phyloP scores from a whole-genome alignment of 768 basidiomycete genomes.

The Hortiboletus campestris region DNA sequence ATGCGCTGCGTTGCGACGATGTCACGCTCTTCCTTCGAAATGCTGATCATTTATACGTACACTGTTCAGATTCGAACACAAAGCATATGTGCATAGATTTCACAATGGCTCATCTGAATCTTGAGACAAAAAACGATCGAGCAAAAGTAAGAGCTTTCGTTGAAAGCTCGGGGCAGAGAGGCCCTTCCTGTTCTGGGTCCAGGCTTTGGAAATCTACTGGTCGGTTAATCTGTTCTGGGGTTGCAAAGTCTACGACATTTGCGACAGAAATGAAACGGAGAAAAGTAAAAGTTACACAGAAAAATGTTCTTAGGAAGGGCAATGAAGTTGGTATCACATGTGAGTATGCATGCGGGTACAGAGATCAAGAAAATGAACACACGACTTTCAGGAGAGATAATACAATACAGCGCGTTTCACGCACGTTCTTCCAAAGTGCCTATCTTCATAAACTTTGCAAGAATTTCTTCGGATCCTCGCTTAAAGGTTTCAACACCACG shows the following conservation, averaged over 20 bases:
- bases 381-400: not conserved
- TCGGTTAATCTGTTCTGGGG: not conserved
- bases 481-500: slow-evolving; percentile 86
- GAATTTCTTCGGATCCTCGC: slow-evolving; percentile 81
- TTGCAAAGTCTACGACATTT: not conserved
- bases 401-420: slow-evolving; percentile 4
- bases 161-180: not conserved
- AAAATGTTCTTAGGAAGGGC: not conserved
- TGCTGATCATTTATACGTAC: too few relatives aligned
- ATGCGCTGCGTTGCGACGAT: too few relatives aligned
- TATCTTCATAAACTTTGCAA: slow-evolving; percentile 79
- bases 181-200: not conserved
- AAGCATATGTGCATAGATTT: too few relatives aligned
- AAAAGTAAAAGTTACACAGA: not conserved
- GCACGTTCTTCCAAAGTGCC: slow-evolving; percentile 61
- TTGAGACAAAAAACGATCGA: too few relatives aligned
- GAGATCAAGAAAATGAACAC: not conserved
- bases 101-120: too few relatives aligned
- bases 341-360: not conserved
- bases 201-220: not conserved
- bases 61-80: too few relatives aligned
- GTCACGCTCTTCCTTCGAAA: too few relatives aligned
- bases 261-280: not conserved
- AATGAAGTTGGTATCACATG: slow-evolving; percentile 1
- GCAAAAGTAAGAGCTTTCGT: not conserved